These are phyloP conservation scores for Saccharomycopsis javanensis DNA, from an alignment of 805 yeast genomes.

Conservation along the genomic window DNA sequence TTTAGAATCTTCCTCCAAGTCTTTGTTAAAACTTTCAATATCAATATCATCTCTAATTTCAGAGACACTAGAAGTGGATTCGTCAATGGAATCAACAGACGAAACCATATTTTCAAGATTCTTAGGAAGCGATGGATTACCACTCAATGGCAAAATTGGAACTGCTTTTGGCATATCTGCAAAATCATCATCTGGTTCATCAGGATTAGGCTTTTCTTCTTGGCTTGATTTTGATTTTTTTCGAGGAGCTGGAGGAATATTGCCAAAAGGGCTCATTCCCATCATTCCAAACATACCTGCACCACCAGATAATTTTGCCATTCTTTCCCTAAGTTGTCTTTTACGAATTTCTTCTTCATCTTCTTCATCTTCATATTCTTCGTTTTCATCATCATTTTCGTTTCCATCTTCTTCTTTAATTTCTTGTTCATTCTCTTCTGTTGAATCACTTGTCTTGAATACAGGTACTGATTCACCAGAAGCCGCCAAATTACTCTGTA, in stretches of 20 bases:
- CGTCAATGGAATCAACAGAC: not conserved
- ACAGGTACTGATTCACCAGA: not conserved
- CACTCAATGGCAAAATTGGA: constrained; percentile 14
- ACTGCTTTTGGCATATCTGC: constrained; percentile 8
- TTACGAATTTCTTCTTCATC: constrained; percentile 14
- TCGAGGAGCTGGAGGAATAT: not conserved
- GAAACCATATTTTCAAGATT: not conserved
- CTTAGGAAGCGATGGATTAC: not conserved
- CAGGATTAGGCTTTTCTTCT: not conserved
- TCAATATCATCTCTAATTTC: constrained; percentile 13
- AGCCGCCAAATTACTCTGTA: not conserved
- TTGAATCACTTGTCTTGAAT: not conserved
- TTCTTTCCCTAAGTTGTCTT: constrained; percentile 18
- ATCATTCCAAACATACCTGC: constrained; percentile 23
- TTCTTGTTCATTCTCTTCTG: constrained; percentile 9
- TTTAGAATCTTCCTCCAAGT: not conserved
- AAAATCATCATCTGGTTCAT: constrained; percentile 1
- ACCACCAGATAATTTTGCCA: constrained; percentile 15
- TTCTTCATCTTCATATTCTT: constrained; percentile 17
- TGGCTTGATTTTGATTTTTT: constrained; percentile 7
- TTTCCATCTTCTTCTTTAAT: constrained; percentile 20
- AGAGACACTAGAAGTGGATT: constrained; percentile 6
- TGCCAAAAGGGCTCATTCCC: constrained; percentile 24
- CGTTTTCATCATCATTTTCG: constrained; percentile 19
- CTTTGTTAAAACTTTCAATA: constrained; percentile 3